Conservation (phyloP, 805 yeast genomes). For the Yamadazyma paraphyllophila region DNA sequence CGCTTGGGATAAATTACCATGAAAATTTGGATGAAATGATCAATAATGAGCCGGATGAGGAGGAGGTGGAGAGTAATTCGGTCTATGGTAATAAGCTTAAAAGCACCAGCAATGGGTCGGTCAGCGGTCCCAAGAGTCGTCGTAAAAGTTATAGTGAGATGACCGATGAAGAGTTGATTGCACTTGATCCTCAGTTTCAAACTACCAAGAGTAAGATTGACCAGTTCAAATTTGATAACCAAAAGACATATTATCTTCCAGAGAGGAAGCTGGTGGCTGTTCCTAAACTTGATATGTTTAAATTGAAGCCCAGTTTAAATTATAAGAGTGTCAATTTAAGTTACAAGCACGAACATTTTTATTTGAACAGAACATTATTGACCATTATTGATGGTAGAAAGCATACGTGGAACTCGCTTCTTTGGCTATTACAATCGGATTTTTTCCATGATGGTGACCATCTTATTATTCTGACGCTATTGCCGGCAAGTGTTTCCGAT, state of each 20-base stretch:
- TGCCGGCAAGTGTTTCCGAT: conserved; percentile 20
- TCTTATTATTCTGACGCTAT: conserved; percentile 33
- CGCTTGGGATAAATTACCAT: conserved; percentile 20
- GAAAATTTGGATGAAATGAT: conserved; percentile 11
- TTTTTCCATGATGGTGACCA: conserved; percentile 40
- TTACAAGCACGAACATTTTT: conserved; percentile 39
- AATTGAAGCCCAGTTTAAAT: conserved; percentile 30
- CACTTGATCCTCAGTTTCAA: conserved; percentile 52
- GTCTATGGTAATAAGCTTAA: conserved; percentile 4
- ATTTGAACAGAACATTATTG: conserved; percentile 29
- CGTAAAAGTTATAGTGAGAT: conserved; percentile 49
- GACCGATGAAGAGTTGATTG: conserved; percentile 54
- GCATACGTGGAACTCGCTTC: conserved; percentile 44
- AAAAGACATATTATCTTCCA: conserved; percentile 28
- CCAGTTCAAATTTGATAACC: conserved; percentile 44
- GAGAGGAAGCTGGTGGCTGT: conserved; percentile 12
- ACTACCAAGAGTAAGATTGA: conserved; percentile 38
- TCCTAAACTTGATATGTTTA: conserved; percentile 12
- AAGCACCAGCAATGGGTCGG: neutral
- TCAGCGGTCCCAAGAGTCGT: conserved; percentile 1
- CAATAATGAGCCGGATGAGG: conserved; percentile 9
- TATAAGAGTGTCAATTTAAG: conserved; percentile 41
- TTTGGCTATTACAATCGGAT: conserved; percentile 28
- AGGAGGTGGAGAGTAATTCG: neutral
- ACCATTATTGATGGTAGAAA: conserved; percentile 39